A percentile compares a stretch with the other conserved stretches of the same genome.
Conservation (phyloP, 768 basidiomycete genomes). For the Glaciozyma antarctica region DNA sequence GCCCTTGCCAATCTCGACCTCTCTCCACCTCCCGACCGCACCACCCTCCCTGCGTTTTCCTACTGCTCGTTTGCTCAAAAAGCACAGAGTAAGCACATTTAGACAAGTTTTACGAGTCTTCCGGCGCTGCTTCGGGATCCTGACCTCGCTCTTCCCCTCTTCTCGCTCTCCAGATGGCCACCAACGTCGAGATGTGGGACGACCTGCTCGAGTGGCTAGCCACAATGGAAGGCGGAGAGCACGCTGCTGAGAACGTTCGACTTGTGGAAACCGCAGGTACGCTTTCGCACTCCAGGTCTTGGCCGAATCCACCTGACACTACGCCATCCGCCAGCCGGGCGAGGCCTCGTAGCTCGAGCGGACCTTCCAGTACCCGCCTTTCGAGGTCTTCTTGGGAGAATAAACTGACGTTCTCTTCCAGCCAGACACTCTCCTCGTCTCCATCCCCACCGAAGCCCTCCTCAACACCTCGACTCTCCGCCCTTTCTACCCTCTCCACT, state of each 20-base stretch:
- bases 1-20: no score
- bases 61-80: no score
- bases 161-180: no score
- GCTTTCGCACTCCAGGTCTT: not conserved
- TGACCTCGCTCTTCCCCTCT: no score
- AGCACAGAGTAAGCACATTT: no score
- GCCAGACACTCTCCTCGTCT: constrained; percentile 55
- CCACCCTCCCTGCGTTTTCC: no score
- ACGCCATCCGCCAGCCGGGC: constrained; percentile 7
- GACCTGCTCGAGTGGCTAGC: not conserved
- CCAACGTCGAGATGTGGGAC: no score
- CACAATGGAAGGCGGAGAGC: not conserved
- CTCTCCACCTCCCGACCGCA: no score
- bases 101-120: no score
- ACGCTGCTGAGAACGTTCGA: constrained; percentile 5
- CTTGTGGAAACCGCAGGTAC: constrained; percentile 21
- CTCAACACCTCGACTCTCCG: constrained; percentile 64
- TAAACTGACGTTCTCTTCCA: constrained; percentile 26
- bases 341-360: constrained; percentile 23
- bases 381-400: no score
- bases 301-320: not conserved
- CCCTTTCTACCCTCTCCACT: constrained; percentile 48
- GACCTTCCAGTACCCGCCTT: constrained; percentile 5
- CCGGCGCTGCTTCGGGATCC: no score
- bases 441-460: constrained; percentile 59